Evolutionary conservation across 2,329 filamentous ascomycete genomes (phyloP).

Genomic region (Teratosphaeria viscida): DNA sequence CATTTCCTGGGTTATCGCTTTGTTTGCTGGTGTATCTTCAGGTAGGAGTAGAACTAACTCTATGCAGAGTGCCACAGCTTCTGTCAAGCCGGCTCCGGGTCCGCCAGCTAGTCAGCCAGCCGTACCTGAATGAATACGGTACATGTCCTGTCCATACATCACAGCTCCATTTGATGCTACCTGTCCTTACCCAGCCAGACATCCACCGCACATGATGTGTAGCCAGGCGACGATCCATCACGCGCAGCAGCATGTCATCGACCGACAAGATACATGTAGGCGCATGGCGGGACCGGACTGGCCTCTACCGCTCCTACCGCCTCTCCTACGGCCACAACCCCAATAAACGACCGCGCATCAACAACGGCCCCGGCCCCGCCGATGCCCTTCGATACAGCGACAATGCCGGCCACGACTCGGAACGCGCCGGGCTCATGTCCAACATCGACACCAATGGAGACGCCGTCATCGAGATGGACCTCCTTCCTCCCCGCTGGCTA

Average conservation of each 20-base stretch:
- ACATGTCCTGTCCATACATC: too few relatives aligned
- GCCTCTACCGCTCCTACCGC: conserved; percentile 97
- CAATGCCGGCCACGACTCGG: conserved; percentile 35
- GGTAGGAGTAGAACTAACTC: too few relatives aligned
- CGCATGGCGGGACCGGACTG: conserved; percentile 92
- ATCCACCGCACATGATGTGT: neutral
- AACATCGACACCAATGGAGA: conserved; percentile 73
- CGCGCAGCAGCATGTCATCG: conserved; percentile 13
- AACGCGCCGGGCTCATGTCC: conserved; percentile 76
- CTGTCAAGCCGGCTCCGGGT: neutral
- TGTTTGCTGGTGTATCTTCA: neutral
- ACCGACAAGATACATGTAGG: conserved; percentile 28
- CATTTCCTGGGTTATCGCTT: neutral
- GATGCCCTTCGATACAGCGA: conserved; percentile 33
- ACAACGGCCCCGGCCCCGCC: conserved; percentile 30
- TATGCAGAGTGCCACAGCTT: neutral
- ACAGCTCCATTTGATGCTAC: too few relatives aligned
- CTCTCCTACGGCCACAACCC: conserved; percentile 97
- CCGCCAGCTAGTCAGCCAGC: neutral
- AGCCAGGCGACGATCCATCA: neutral
- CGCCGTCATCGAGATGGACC: conserved; percentile 95
- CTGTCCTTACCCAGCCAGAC: neutral
- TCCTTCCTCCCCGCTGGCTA: conserved; percentile 88
- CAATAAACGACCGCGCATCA: conserved; percentile 58
- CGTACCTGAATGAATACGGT: neutral